These are phyloP conservation scores for Alternaria postmessia DNA, from an alignment of 2,329 filamentous ascomycete genomes.

Conservation along the genomic window DNA sequence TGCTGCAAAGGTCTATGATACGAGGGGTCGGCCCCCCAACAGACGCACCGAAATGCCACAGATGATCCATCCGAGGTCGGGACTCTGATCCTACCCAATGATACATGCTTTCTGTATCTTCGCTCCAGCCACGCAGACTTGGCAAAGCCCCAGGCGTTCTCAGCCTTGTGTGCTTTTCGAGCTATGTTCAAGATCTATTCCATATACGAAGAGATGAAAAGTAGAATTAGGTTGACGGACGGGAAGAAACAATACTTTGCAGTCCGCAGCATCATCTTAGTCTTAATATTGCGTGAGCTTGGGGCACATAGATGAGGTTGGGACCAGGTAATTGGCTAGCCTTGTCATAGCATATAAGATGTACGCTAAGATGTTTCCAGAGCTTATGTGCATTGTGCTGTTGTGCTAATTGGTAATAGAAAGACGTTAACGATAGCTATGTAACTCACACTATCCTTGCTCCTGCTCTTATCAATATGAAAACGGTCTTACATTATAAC, in stretches of 20 bases:
- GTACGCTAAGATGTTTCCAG: background rate
- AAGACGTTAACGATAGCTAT: background rate
- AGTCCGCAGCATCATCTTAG: background rate
- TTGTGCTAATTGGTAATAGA: background rate
- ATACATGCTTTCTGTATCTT: background rate
- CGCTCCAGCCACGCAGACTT: background rate
- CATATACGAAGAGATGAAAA: background rate
- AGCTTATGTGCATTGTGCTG: background rate
- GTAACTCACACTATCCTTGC: background rate
- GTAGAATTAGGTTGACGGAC: background rate
- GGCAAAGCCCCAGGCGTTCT: background rate
- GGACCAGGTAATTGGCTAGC: background rate
- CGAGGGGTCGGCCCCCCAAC: background rate
- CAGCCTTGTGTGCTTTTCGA: background rate
- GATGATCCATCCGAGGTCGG: background rate
- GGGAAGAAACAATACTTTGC: background rate
- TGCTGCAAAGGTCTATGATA: background rate
- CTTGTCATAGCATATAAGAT: background rate
- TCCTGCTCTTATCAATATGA: slow-evolving; percentile 36
- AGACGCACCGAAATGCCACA: background rate
- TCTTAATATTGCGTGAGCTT: background rate
- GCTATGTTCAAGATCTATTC: background rate
- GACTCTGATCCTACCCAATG: background rate
- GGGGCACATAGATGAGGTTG: background rate
- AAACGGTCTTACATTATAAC: slow-evolving; percentile 47